These are phyloP conservation scores for Coccomyxa sp. DNA, from an alignment of 139 green algal species.

Conservation along the genomic window DNA sequence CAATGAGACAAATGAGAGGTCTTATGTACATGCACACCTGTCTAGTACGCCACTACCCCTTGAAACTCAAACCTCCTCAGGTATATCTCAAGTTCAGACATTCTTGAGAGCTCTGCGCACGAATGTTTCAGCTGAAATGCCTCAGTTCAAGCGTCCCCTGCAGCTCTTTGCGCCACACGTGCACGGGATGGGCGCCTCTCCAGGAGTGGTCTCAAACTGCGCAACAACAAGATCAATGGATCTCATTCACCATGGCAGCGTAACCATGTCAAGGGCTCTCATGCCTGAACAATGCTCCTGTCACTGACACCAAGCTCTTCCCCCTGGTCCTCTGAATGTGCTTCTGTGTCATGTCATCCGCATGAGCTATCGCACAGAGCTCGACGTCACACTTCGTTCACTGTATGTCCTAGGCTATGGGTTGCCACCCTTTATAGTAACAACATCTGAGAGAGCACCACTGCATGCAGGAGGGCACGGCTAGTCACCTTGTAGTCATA, in stretches of 20 bases:
- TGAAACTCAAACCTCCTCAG: background rate
- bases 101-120: no score
- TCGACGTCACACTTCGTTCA: no score
- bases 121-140: no score
- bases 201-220: constrained; percentile 49
- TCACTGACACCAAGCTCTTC: background rate
- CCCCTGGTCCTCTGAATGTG: background rate
- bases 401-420: background rate
- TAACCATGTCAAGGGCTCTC: no score
- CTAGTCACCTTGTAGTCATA: constrained; percentile 81
- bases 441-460: background rate
- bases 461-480: background rate
- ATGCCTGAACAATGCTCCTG: no score
- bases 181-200: constrained; percentile 46
- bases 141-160: constrained; percentile 65
- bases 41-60: background rate
- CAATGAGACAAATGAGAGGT: background rate
- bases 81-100: background rate
- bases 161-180: constrained; percentile 59
- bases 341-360: background rate
- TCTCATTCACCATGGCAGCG: no score
- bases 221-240: no score
- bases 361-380: background rate
- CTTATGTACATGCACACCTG: background rate
- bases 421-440: background rate